Conservation (phyloP, 1,284 basidiomycete genomes). For the Schizophyllum commune region DNA sequence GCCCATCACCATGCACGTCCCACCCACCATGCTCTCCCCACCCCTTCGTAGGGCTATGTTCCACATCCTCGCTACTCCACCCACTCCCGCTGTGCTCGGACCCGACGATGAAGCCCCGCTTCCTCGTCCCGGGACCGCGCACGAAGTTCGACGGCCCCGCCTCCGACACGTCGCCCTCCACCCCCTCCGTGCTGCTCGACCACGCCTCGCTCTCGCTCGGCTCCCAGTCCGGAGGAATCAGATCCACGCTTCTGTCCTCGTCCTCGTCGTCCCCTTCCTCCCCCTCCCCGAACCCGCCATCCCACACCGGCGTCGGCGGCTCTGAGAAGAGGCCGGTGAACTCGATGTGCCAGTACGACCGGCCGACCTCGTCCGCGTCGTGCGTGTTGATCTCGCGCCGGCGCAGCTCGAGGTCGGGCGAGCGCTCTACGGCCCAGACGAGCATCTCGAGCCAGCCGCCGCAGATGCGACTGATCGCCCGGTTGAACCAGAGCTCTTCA, state of each 20-base stretch:
- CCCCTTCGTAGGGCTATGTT: neutral
- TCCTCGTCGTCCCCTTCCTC: neutral
- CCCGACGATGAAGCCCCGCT: neutral
- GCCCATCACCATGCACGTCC: no score
- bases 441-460: conserved; percentile 63
- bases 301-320: conserved; percentile 18
- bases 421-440: conserved; percentile 35
- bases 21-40: neutral
- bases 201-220: conserved; percentile 23
- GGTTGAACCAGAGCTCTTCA: conserved; percentile 63
- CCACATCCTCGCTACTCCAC: neutral
- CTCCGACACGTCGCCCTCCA: neutral
- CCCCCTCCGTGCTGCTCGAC: neutral
- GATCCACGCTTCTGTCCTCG: conserved; percentile 26
- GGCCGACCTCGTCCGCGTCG: conserved; percentile 21
- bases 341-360: conserved; percentile 33
- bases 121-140: neutral
- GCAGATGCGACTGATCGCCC: conserved; percentile 38
- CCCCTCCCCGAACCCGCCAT: conserved; percentile 9
- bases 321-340: conserved; percentile 27
- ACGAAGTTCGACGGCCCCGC: neutral
- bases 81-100: neutral
- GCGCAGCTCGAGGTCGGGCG: neutral
- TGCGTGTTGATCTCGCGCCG: neutral
- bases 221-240: conserved; percentile 33